Percentiles rank a stretch among this genome's conserved stretches.
These are phyloP conservation scores for Russula sp. DNA, from an alignment of 768 basidiomycete species.

Conservation along the genomic window DNA sequence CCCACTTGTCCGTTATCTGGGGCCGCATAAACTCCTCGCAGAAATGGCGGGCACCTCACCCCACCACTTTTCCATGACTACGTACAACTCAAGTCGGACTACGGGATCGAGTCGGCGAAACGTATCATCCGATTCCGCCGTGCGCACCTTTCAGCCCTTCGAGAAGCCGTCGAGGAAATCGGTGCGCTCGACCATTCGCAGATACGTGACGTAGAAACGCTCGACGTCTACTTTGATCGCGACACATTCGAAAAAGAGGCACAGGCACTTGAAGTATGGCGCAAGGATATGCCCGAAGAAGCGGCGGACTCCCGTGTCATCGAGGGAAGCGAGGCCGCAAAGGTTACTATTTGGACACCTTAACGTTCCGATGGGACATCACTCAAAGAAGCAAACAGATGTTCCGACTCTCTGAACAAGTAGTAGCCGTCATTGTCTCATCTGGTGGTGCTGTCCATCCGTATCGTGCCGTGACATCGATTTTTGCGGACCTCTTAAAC, in stretches of 20 bases:
- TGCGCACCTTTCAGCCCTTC: conserved; percentile 51
- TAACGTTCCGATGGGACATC: neutral
- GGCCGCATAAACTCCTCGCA: conserved; percentile 30
- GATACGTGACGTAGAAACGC: conserved; percentile 53
- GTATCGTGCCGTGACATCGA: conserved; percentile 63
- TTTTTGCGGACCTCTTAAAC: conserved; percentile 51
- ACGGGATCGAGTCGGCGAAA: conserved; percentile 49
- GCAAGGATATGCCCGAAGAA: conserved; percentile 51
- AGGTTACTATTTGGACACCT: conserved; percentile 34
- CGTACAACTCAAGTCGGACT: conserved; percentile 41
- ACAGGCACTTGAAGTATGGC: conserved; percentile 45
- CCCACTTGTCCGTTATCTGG: neutral
- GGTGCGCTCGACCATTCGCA: conserved; percentile 52
- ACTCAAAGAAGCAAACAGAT: conserved; percentile 39
- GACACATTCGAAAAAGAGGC: conserved; percentile 46
- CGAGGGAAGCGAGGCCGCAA: conserved; percentile 38
- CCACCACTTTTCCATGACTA: conserved; percentile 63
- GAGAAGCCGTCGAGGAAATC: conserved; percentile 52
- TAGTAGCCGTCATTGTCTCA: conserved; percentile 51
- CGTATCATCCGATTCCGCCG: conserved; percentile 60
- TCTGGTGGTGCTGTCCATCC: conserved; percentile 64
- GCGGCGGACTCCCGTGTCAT: conserved; percentile 35
- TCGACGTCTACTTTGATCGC: conserved; percentile 53
- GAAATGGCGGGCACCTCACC: conserved; percentile 70
- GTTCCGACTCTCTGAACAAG: conserved; percentile 46